Percentiles rank a stretch among this genome's conserved stretches.
Evolutionary conservation across 140 eudicot species (phyloP).

Genomic region (Artemisia princeps): DNA sequence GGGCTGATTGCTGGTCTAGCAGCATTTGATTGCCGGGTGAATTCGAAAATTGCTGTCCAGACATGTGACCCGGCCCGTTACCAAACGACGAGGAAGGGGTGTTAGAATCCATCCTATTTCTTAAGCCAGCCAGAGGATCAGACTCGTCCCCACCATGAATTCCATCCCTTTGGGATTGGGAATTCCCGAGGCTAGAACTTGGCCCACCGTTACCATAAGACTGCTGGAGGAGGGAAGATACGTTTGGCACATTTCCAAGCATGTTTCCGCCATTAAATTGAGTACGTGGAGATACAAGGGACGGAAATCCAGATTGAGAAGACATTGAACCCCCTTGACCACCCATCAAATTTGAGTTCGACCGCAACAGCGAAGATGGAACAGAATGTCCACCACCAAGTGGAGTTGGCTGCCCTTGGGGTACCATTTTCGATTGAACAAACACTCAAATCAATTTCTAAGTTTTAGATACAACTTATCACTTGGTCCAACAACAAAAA

Average conservation of each 20-base stretch:
- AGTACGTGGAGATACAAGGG: constrained; percentile 61
- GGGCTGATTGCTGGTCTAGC: constrained; percentile 43
- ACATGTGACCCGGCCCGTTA: constrained; percentile 14
- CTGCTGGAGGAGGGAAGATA: constrained; percentile 71
- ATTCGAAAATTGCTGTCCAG: constrained; percentile 58
- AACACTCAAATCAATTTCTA: too few relatives aligned
- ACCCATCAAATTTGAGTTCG: constrained; percentile 68
- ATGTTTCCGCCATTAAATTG: constrained; percentile 74
- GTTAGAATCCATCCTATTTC: constrained; percentile 73
- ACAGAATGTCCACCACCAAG: constrained; percentile 77
- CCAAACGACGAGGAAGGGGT: constrained; percentile 53
- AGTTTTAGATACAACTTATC: too few relatives aligned
- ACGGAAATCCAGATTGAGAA: constrained; percentile 63
- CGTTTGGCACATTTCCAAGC: constrained; percentile 58
- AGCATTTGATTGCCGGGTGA: constrained; percentile 52
- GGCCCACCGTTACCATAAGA: constrained; percentile 65
- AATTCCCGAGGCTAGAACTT: constrained; percentile 27
- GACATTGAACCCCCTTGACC: constrained; percentile 59
- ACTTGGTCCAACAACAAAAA: too few relatives aligned
- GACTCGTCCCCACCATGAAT: constrained; percentile 59
- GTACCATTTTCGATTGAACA: constrained; percentile 52
- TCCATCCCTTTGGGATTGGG: constrained; percentile 39
- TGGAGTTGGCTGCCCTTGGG: constrained; percentile 87
- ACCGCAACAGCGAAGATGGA: constrained; percentile 67
- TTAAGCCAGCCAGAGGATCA: constrained; percentile 54